Evolutionary conservation across 73 alveolate genomes (phyloP).

Genomic region (Breviolum minutum): DNA sequence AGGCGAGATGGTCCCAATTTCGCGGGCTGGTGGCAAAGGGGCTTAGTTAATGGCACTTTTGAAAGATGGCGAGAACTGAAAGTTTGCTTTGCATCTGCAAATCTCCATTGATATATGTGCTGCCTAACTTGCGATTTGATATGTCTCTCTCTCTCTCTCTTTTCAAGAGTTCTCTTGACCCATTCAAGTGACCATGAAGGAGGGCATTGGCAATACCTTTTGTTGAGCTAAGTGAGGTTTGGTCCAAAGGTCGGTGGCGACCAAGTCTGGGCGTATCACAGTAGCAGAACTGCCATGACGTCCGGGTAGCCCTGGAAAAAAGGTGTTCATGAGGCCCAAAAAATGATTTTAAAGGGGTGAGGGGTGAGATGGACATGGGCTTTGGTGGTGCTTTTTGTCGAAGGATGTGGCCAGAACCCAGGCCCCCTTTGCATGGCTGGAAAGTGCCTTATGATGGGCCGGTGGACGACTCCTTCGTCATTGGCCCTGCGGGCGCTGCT

Average conservation of each 20-base stretch:
- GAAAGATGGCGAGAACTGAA: neutral
- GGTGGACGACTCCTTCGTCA: constrained; percentile 55
- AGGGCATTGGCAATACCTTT: too few species aligned
- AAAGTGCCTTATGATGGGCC: constrained; percentile 91
- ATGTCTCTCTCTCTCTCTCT: too few species aligned
- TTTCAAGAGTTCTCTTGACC: too few species aligned
- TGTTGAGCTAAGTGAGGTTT: constrained; percentile 5
- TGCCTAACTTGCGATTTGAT: too few species aligned
- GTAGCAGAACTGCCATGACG: constrained; percentile 77
- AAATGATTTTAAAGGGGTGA: too few species aligned
- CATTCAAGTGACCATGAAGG: too few species aligned
- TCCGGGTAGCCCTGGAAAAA: constrained; percentile 12
- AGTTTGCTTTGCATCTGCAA: too few species aligned
- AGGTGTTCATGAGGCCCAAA: neutral
- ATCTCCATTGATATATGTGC: too few species aligned
- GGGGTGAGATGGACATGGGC: neutral
- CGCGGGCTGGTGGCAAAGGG: constrained; percentile 75
- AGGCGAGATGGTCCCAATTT: constrained; percentile 91
- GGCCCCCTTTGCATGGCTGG: constrained; percentile 87
- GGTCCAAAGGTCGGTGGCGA: constrained; percentile 93
- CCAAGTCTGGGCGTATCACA: constrained; percentile 94
- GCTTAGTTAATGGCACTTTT: neutral
- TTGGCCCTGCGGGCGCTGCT: constrained; percentile 20
- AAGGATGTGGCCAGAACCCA: neutral
- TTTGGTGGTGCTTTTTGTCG: too few species aligned